Base-by-base conservation (phyloP, 2,329 filamentous ascomycete species). In the Fusarium fracticaudum region DNA sequence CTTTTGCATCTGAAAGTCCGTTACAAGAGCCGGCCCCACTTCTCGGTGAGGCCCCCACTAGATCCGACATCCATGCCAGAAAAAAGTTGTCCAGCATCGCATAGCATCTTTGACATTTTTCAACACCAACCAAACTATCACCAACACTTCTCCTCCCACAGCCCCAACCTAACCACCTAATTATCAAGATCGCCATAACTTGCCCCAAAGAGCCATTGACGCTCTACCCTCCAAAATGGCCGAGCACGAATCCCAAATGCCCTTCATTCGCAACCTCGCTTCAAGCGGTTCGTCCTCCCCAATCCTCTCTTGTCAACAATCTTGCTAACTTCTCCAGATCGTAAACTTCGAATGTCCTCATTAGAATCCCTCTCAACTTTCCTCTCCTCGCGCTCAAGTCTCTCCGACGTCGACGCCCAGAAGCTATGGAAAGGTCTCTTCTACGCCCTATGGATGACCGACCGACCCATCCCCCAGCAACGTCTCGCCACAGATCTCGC, bases 391-490 rank as follows among this genome's bases (percentile, higher is more conserved):
- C 88, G 89, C 45, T 81, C 85, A 43, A 78, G 83, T 61, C 89
- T 98, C 70, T 85, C 89, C 24, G 85, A 89, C 45, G 82, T 93
- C 75, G 95, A 98, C 74, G 86, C 94, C 57, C 87, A 96, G 69
- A 98, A 98, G 85, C 89, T 98, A 74, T 98, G 95, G 94, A 97
- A 97, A 81, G 96, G 95, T 10, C 89, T 98, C 26, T 98, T 96
- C 86, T 98, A 95, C 87, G 92, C 92, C 79, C 90, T 96, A 79
- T 98, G 94, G 92, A 96, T 98, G 91, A 94, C 92, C 82, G 95
- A 98, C 86, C 93, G 95, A 54, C 92, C 95, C 17, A 85, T 91
- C n/a, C 92, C 93, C 6, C 96, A 98, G 86, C 95, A 98, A 86
- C 89, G 89, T 48, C 92, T 98, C 51, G 93, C 93, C 76, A 85